These are phyloP conservation scores for Cardiospermum halicacabum DNA, from an alignment of 345 rosid genomes.

Conservation along the genomic window DNA sequence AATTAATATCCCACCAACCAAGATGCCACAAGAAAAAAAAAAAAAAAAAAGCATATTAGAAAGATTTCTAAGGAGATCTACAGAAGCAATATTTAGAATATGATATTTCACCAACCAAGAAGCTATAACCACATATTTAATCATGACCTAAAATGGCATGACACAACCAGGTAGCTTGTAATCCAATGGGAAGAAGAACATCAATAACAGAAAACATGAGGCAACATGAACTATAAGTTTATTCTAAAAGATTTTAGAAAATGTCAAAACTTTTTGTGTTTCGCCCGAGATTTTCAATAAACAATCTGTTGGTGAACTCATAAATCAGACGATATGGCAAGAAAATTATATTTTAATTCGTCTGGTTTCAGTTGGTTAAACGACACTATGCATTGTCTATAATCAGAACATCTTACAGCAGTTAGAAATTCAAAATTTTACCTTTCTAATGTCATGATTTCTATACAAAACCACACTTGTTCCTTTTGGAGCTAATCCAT, in stretches of 20 bases:
- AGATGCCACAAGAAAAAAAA: conserved; percentile 31
- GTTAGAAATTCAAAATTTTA: conserved; percentile 14
- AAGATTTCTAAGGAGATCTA: conserved; percentile 17
- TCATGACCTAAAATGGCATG: too few relatives aligned
- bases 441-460: conserved; percentile 96
- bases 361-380: not conserved
- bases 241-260: not conserved
- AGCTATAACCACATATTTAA: too few relatives aligned
- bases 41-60: conserved; percentile 25
- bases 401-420: not conserved
- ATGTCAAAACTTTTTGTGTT: not conserved
- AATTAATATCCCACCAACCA: conserved; percentile 25
- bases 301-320: not conserved
- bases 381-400: not conserved
- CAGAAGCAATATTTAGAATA: not conserved
- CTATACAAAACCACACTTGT: conserved; percentile 89
- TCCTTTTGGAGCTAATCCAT: conserved; percentile 96
- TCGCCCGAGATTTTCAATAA: not conserved
- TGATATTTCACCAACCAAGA: too few relatives aligned
- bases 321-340: not conserved
- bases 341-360: not conserved
- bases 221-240: not conserved
- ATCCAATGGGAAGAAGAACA: not conserved
- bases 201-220: not conserved
- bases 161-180: not conserved